Conservation (phyloP, 2,329 filamentous ascomycete genomes). For the Hypocrella siamensis region DNA sequence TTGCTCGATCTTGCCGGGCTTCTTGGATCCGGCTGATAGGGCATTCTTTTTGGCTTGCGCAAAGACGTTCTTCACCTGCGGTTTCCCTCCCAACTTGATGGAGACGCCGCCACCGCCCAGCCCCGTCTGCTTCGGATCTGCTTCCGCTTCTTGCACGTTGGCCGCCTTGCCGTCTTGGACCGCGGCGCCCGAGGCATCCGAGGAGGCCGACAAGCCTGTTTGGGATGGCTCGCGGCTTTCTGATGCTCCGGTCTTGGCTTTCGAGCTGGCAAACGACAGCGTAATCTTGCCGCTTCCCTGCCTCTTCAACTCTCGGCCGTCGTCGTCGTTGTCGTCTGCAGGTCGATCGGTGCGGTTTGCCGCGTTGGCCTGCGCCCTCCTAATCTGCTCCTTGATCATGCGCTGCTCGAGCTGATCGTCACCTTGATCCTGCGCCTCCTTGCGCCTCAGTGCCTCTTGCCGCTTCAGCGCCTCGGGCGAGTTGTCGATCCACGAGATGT, state of each 20-base stretch:
- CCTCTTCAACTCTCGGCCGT: conserved; percentile 34
- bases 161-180: conserved; percentile 3
- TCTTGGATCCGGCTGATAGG: conserved; percentile 43
- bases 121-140: conserved; percentile 15
- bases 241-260: conserved; percentile 12
- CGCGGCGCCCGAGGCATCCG: conserved; percentile 9
- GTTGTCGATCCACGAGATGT: conserved; percentile 84
- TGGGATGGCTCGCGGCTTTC: neutral
- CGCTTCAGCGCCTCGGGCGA: conserved; percentile 70
- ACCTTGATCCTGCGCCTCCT: conserved; percentile 75
- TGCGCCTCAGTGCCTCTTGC: conserved; percentile 65
- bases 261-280: conserved; percentile 47
- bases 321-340: conserved; percentile 19
- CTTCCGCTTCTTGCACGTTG: conserved; percentile 5
- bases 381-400: conserved; percentile 71
- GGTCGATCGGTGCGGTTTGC: conserved; percentile 22
- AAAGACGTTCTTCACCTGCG: conserved; percentile 67
- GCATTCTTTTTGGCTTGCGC: conserved; percentile 52
- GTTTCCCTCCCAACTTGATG: conserved; percentile 48
- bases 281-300: conserved; percentile 64
- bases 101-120: conserved; percentile 30
- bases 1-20: conserved; percentile 37
- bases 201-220: conserved; percentile 6
- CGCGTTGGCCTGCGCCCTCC: conserved; percentile 45
- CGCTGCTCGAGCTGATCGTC: conserved; percentile 82